Conservation (phyloP, 805 yeast species). For the Candida xyloterini region DNA sequence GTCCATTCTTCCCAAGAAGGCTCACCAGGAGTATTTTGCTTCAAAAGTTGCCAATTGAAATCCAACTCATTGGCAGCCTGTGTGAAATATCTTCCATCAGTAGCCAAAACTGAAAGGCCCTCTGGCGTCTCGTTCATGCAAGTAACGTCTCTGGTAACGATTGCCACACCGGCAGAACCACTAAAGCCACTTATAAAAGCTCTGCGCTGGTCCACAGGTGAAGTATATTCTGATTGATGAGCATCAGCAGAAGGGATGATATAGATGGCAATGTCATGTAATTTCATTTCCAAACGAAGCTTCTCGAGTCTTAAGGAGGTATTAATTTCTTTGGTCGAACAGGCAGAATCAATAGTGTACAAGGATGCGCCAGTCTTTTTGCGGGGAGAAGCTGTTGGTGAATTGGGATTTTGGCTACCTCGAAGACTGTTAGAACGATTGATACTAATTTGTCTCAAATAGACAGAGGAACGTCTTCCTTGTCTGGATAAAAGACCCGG, state of each 20-base stretch:
- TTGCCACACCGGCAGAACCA: slow-evolving; percentile 62
- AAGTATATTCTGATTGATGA: slow-evolving; percentile 62
- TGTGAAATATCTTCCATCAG: slow-evolving; percentile 60
- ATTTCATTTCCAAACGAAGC: slow-evolving; percentile 63
- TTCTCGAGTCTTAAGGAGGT: slow-evolving; percentile 57
- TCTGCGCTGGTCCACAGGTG: slow-evolving; percentile 52
- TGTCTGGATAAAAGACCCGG: slow-evolving; percentile 75
- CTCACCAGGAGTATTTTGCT: slow-evolving; percentile 47
- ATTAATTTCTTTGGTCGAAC: slow-evolving; percentile 43
- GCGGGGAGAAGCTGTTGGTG: slow-evolving; percentile 38
- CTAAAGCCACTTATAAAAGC: slow-evolving; percentile 56
- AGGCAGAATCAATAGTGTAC: slow-evolving; percentile 27
- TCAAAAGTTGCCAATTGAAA: slow-evolving; percentile 55
- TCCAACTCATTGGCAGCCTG: slow-evolving; percentile 60
- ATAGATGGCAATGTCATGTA: slow-evolving; percentile 62
- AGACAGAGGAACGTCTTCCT: slow-evolving; percentile 55
- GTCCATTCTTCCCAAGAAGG: slow-evolving; percentile 62
- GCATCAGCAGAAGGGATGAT: slow-evolving; percentile 58
- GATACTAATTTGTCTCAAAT: slow-evolving; percentile 30
- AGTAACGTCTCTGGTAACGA: slow-evolving; percentile 51
- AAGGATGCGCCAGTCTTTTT: slow-evolving; percentile 24
- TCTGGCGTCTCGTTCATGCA: slow-evolving; percentile 52
- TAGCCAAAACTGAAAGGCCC: slow-evolving; percentile 52
- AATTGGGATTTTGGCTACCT: slow-evolving; percentile 20
- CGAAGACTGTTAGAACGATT: slow-evolving; percentile 20